Base-by-base conservation (phyloP, 2,329 filamentous ascomycete genomes). In the Chaetomiaceae sp. region DNA sequence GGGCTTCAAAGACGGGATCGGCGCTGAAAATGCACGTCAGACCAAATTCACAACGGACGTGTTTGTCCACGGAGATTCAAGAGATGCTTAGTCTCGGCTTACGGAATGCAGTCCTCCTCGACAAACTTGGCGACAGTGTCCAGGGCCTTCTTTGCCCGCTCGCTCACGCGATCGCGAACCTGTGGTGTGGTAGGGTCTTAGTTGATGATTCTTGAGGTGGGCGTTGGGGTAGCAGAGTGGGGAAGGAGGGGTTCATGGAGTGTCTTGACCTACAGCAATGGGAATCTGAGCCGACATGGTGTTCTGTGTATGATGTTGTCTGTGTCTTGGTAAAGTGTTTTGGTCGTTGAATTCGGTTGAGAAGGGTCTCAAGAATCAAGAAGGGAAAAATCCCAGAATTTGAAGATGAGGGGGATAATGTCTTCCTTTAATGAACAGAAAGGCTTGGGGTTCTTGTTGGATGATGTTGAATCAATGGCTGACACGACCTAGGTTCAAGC, bases 81-180 rank as follows among this genome's bases (percentile, higher is more conserved):
- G n/a, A n/a, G n/a, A n/a, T n/a, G n/a, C n/a, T n/a, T n/a, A 30
- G 34, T 34, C 4, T 8, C 3, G 30, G 10, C 79, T 72, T 68
- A 84, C 81, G 86, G 87, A 59, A 90, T 85, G 68, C 87, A 99
- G 76, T 96, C 91, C 71, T 96, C 91, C 67, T 97, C 88, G 61
- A 99, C 93, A 64, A 99, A 99, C 70, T 90, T 89, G 75, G 92
- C 89, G 60, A 99, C 88, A 58, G 89, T 67, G 65, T 96, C 91
- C 59, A 96, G 75, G 25, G 86, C 88, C 76, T 87, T 83, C 73
- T 86, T 88, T 46, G 91, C 91, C 63, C 82, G 78, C 54, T 95
- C 89, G 72, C 89, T 95, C 60, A 96, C 88, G 68, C 77, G 75
- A 62, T 76, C 64, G 20, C 62, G 59, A 31, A 64, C 63, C 65